These are phyloP conservation scores for Fallopia convolvulus DNA, from an alignment of 148 eudicot genomes.

Conservation along the genomic window DNA sequence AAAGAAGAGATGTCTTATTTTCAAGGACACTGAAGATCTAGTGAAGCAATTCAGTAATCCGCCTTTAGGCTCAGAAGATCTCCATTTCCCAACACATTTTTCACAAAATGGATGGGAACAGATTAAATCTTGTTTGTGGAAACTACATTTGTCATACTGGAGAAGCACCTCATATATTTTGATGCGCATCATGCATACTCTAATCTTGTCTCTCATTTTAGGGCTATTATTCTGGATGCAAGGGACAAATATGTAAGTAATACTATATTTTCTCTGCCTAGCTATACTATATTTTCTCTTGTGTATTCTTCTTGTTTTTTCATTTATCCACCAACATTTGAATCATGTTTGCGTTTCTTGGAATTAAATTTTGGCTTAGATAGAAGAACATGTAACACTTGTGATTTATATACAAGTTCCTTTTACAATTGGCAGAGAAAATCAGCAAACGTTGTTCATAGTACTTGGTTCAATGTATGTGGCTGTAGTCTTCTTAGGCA, in stretches of 20 bases:
- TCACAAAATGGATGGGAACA: slow-evolving; percentile 74
- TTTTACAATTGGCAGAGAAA: slow-evolving; percentile 36
- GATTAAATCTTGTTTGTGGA: slow-evolving; percentile 74
- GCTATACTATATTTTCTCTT: too few species aligned
- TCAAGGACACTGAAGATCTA: slow-evolving; percentile 53
- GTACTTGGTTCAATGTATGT: slow-evolving; percentile 51
- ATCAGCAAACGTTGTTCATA: slow-evolving; percentile 56
- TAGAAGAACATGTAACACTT: too few species aligned
- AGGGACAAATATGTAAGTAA: slow-evolving; percentile 66
- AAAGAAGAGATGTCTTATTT: not conserved
- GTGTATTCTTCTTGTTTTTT: too few species aligned
- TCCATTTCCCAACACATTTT: slow-evolving; percentile 46
- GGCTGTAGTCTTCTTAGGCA: slow-evolving; percentile 49
- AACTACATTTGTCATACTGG: slow-evolving; percentile 75
- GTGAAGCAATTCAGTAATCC: slow-evolving; percentile 44
- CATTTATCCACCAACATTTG: too few species aligned
- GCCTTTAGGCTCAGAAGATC: slow-evolving; percentile 46
- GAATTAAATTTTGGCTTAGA: too few species aligned
- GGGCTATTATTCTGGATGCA: slow-evolving; percentile 68
- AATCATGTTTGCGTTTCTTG: too few species aligned
- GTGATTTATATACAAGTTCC: not conserved
- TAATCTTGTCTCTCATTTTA: slow-evolving; percentile 42
- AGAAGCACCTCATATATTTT: slow-evolving; percentile 82
- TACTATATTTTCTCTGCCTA: too few species aligned
- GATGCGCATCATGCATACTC: slow-evolving; percentile 28